These are phyloP conservation scores for Reutealis trisperma DNA, from an alignment of 345 rosid genomes.

Conservation along the genomic window DNA sequence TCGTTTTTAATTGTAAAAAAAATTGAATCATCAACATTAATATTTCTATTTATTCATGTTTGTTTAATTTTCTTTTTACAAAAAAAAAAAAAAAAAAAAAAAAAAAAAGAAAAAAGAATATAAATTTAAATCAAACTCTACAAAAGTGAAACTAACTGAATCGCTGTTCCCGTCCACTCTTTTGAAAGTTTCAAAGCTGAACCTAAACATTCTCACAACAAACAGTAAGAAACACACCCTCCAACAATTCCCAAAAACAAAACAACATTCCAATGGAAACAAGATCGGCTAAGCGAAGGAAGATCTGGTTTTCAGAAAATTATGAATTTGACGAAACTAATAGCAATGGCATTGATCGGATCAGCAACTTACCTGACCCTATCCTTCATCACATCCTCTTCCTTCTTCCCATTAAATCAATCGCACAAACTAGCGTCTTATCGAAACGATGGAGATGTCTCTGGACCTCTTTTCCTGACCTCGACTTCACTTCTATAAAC, in stretches of 20 bases:
- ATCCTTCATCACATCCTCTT: slow-evolving; percentile 66
- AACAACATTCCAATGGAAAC: slow-evolving; percentile 51
- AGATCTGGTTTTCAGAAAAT: slow-evolving; percentile 29
- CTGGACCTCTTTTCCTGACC: slow-evolving; percentile 84
- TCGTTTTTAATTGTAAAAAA: too few relatives aligned
- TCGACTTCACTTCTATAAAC: slow-evolving; percentile 66
- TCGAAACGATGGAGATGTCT: slow-evolving; percentile 71
- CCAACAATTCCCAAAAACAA: background rate
- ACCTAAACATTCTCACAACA: slow-evolving; percentile 9
- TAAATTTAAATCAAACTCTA: too few relatives aligned
- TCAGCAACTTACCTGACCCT: slow-evolving; percentile 67
- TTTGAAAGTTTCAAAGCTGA: slow-evolving; percentile 60
- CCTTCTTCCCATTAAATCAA: slow-evolving; percentile 58
- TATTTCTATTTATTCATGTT: too few relatives aligned
- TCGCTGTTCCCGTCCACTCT: slow-evolving; percentile 32
- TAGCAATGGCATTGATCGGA: slow-evolving; percentile 40
- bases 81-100: too few relatives aligned
- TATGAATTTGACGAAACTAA: slow-evolving; percentile 6
- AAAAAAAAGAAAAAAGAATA: too few relatives aligned
- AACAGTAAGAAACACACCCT: background rate
- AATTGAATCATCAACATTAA: too few relatives aligned
- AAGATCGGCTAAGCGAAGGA: slow-evolving; percentile 67
- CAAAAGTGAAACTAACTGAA: slow-evolving; percentile 37
- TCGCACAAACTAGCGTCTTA: slow-evolving; percentile 55
- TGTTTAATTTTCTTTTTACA: too few relatives aligned